Conservation (phyloP, 148 eudicot genomes). For the Fagopyrum homotropicum region DNA sequence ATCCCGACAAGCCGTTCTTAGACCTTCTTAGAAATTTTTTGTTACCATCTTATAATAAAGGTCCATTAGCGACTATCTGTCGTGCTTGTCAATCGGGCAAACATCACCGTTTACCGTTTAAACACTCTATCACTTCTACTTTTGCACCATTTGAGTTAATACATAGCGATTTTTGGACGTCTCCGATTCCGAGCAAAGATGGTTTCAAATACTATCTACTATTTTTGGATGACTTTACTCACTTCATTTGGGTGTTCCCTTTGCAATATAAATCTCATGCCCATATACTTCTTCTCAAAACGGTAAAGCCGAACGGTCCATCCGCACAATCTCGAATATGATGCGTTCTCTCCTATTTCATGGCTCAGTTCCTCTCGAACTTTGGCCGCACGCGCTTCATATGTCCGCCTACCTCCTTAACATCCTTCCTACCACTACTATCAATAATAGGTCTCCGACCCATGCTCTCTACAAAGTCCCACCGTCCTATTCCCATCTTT, state of each 20-base stretch:
- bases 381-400: not conserved
- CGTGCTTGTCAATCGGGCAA: not conserved
- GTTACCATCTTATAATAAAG: too few relatives aligned
- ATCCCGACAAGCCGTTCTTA: too few relatives aligned
- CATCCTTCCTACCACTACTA: slow-evolving; percentile 4
- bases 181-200: not conserved
- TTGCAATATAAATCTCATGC: slow-evolving; percentile 12
- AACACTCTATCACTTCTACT: not conserved
- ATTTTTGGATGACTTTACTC: not conserved
- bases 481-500: not conserved
- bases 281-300: slow-evolving; percentile 24
- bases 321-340: slow-evolving; percentile 15
- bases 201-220: not conserved
- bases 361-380: slow-evolving; percentile 12
- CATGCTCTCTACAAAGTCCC: not conserved
- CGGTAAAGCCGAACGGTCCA: slow-evolving; percentile 19
- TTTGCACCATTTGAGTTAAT: not conserved
- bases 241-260: not conserved
- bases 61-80: too few relatives aligned
- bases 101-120: not conserved
- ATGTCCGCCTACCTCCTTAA: slow-evolving; percentile 13
- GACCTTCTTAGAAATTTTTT: too few relatives aligned
- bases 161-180: not conserved
- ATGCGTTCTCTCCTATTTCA: slow-evolving; percentile 14
- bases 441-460: not conserved